These are phyloP conservation scores for Auriscalpium microsporum DNA, from an alignment of 768 basidiomycete genomes.

Conservation along the genomic window DNA sequence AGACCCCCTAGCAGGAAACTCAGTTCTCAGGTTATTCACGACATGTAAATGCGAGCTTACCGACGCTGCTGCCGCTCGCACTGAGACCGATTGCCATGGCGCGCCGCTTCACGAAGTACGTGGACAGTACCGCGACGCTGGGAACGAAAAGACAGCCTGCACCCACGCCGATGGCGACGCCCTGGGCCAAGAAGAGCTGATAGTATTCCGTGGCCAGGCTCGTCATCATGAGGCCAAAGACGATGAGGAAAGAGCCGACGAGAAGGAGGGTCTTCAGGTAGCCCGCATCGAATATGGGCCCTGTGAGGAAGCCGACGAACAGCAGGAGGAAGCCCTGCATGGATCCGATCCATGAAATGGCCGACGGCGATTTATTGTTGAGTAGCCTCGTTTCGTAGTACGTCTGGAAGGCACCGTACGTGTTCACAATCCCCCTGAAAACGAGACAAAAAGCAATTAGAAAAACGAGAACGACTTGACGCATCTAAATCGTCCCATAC, in stretches of 20 bases:
- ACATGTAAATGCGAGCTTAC: conserved; percentile 1
- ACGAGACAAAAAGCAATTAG: too few species aligned
- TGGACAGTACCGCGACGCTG: conserved; percentile 32
- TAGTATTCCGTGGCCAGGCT: conserved; percentile 13
- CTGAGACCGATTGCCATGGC: conserved; percentile 37
- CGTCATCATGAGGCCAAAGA: conserved; percentile 12
- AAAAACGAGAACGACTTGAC: too few species aligned
- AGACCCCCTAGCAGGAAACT: conserved; percentile 7
- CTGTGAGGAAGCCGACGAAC: conserved; percentile 7
- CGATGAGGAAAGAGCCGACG: conserved; percentile 12
- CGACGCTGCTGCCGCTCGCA: conserved; percentile 27
- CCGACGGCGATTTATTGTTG: conserved; percentile 5
- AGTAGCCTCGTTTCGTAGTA: conserved; percentile 9
- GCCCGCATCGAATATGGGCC: conserved; percentile 17
- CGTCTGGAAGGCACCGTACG: conserved; percentile 13
- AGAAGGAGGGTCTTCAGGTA: conserved; percentile 12
- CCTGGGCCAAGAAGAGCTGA: conserved; percentile 40
- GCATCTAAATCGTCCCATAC: too few species aligned
- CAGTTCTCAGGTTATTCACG: neutral
- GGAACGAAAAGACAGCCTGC: conserved; percentile 39
- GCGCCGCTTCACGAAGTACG: conserved; percentile 35
- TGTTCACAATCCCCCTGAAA: conserved; percentile 14
- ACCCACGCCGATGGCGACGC: conserved; percentile 32
- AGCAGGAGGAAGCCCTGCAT: conserved; percentile 14
- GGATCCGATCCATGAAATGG: conserved; percentile 18